Percentiles rank a stretch among this genome's conserved stretches.
Evolutionary conservation across 352 stramenopile genomes (phyloP).

Genomic region (Phytophthora ramorum): DNA sequence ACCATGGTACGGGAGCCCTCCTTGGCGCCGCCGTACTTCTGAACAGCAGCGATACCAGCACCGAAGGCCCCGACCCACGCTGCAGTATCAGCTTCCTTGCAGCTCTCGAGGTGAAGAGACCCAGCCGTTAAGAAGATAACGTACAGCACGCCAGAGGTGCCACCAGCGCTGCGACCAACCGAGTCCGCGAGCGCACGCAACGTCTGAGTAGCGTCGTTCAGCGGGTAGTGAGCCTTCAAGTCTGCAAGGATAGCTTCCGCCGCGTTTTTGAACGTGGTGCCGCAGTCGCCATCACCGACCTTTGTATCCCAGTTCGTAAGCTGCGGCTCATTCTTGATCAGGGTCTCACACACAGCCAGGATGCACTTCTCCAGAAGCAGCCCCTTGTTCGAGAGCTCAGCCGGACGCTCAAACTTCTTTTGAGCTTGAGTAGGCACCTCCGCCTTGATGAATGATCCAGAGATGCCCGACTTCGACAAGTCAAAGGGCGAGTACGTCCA

Average conservation of each 20-base stretch:
- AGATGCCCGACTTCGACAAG: constrained; percentile 36
- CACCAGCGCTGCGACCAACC: constrained; percentile 87
- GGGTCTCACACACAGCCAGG: constrained; percentile 62
- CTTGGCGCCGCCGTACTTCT: constrained; percentile 94
- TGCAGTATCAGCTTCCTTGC: constrained; percentile 33
- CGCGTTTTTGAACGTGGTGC: constrained; percentile 95
- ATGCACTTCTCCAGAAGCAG: constrained; percentile 68
- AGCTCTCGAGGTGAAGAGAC: constrained; percentile 57
- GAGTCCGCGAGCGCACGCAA: constrained; percentile 69
- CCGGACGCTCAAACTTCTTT: constrained; percentile 48
- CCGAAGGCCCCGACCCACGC: constrained; percentile 67
- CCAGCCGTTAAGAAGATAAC: constrained; percentile 92
- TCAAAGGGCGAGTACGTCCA: constrained; percentile 74
- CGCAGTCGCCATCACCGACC: constrained; percentile 98
- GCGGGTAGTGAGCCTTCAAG: constrained; percentile 60
- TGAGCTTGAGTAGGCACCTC: constrained; percentile 30
- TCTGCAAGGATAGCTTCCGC: constrained; percentile 86
- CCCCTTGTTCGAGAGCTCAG: constrained; percentile 48
- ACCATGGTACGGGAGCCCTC: constrained; percentile 97
- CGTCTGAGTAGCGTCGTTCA: constrained; percentile 66
- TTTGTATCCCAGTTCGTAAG: constrained; percentile 96
- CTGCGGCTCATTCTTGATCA: constrained; percentile 90
- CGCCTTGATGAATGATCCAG: constrained; percentile 41
- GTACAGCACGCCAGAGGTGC: constrained; percentile 94
- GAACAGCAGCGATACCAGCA: constrained; percentile 80